Conservation (phyloP, 768 basidiomycete genomes). For the Tricholoma sp. region DNA sequence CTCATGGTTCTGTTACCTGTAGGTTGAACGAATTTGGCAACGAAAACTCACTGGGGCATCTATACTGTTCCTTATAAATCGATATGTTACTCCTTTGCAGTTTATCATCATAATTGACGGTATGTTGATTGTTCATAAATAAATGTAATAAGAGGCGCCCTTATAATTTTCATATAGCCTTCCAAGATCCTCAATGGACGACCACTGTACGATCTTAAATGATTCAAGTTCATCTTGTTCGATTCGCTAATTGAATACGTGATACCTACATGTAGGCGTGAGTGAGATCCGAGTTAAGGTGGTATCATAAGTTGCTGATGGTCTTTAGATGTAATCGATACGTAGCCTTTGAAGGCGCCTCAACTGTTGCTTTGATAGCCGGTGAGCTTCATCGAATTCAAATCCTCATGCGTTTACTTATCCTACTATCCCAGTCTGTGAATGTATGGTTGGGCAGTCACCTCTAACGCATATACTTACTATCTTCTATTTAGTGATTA, state of each 20-base stretch:
- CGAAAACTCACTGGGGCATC: slow-evolving; percentile 19
- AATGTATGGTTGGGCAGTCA: slow-evolving; percentile 11
- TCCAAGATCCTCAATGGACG: slow-evolving; percentile 14
- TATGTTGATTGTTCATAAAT: slow-evolving; percentile 6
- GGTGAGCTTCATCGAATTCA: slow-evolving; percentile 9
- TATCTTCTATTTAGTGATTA: slow-evolving; percentile 19
- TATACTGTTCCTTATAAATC: slow-evolving; percentile 24
- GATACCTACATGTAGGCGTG: not conserved
- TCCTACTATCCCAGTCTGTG: slow-evolving; percentile 12
- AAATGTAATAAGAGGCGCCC: not conserved
- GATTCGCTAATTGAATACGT: not conserved
- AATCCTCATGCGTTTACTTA: not conserved
- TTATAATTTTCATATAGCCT: slow-evolving; percentile 12
- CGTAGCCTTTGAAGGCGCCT: slow-evolving; percentile 25
- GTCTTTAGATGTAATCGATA: slow-evolving; percentile 20
- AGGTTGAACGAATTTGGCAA: slow-evolving; percentile 28
- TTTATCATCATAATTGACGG: slow-evolving; percentile 22
- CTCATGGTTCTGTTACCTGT: not conserved
- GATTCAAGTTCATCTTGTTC: not conserved
- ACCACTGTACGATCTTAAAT: slow-evolving; percentile 5
- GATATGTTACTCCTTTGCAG: slow-evolving; percentile 23
- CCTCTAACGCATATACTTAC: not conserved
- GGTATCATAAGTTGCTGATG: not conserved
- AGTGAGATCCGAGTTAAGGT: not conserved
- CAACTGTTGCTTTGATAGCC: slow-evolving; percentile 22